A percentile compares a stretch with the other conserved stretches of the same genome.
Evolutionary conservation across 306 rosid genomes (phyloP).

Genomic region (Potentilla sterilis): DNA sequence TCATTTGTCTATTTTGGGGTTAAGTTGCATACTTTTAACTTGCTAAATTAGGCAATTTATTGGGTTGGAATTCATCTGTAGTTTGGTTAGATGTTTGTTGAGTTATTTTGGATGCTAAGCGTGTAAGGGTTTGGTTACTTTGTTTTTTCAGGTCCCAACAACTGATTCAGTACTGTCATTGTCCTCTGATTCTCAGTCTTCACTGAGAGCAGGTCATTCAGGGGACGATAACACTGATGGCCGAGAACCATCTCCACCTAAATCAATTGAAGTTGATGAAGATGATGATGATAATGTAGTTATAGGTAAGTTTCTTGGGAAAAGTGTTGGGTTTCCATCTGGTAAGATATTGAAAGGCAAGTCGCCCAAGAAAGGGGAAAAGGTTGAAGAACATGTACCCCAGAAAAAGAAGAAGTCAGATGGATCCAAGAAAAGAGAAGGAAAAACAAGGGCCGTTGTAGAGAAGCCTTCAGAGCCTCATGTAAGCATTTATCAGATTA

Average conservation of each 20-base stretch:
- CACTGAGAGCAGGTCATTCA: slow-evolving; percentile 33
- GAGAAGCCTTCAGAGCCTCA: slow-evolving; percentile 31
- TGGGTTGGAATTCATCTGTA: background rate
- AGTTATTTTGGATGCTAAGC: slow-evolving; percentile 15
- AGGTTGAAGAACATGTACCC: slow-evolving; percentile 27
- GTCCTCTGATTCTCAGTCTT: slow-evolving; percentile 62
- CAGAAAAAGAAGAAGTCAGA: slow-evolving; percentile 37
- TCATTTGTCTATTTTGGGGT: background rate
- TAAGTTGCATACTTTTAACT: background rate
- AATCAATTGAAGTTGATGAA: slow-evolving; percentile 32
- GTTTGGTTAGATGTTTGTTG: background rate
- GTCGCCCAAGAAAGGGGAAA: slow-evolving; percentile 26
- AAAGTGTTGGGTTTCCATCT: slow-evolving; percentile 31
- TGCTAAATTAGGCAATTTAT: background rate
- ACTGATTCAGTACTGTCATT: slow-evolving; percentile 41
- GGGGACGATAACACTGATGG: slow-evolving; percentile 29
- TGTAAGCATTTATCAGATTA: slow-evolving; percentile 33
- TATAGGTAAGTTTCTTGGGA: slow-evolving; percentile 21
- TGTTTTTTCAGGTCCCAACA: slow-evolving; percentile 54
- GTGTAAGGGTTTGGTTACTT: background rate
- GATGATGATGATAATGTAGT: slow-evolving; percentile 26
- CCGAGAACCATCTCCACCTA: slow-evolving; percentile 36
- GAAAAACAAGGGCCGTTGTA: slow-evolving; percentile 25
- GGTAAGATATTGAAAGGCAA: slow-evolving; percentile 29
- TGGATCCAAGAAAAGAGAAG: slow-evolving; percentile 37